Evolutionary conservation across 2,329 filamentous ascomycete species (phyloP), one percentile per base, ranked within the genome.

Genomic region (Neonectria hederae): DNA sequence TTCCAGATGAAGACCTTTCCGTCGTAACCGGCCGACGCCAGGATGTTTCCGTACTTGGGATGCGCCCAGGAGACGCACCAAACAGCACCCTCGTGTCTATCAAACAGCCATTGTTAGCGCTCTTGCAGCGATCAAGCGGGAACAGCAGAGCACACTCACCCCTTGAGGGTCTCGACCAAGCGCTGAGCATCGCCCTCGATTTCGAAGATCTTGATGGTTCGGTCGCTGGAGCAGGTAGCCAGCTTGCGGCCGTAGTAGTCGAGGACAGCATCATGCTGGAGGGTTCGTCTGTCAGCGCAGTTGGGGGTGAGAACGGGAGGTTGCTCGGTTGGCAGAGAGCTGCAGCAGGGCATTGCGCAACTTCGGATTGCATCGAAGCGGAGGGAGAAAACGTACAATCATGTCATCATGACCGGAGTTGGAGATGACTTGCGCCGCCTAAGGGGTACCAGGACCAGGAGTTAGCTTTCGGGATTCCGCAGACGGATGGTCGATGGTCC

Each of bases 151-250:
- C 42, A 43, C 8, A 76, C 83, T 76, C 87, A 97, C 93, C 95
- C 95, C 83, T 97, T 97, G 70, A 99, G 84, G 26, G 96, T 99
- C 83, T 98, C 95, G 35, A 93, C 88, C 73, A 98, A 83, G 69
- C 92, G 89, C 81, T 99, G 95, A 72, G 91, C 88, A 74, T 98
- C 94, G 75, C 94, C 93, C 76, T 98, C 95, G 60, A 99, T 91
- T 82, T 99, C 96, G 78, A 97, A 99, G 77, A 99, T 98, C 84
- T 98, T 98, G 84, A 99, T 97, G 52, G 95, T 98, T 79, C 96
- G 94, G 83, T 99, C 96, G 71, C 95, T 97, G 38, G 94, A 97
- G 82, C 96, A 98, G 71, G 96, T 99, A 68, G 96, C 96, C 74
- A 99, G 89, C 77, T 95, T 92, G 72, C 96, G 90, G 76, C 96